Percentiles rank a stretch among this genome's conserved stretches.
phyloP scores from a whole-genome alignment of 306 rosid species.

The Acacia melanoxylon region DNA sequence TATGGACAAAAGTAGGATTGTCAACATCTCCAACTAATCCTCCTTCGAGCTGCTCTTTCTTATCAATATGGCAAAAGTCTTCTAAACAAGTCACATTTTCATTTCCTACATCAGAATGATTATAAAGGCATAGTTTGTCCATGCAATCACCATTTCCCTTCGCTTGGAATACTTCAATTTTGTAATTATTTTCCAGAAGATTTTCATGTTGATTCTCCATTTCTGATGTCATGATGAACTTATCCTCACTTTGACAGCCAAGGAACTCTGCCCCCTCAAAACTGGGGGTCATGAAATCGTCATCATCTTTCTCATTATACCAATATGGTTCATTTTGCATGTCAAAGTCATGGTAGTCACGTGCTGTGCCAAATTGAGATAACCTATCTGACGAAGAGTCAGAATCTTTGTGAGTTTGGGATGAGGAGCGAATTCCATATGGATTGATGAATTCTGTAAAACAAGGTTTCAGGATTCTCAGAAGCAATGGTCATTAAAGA shows the following conservation, averaged over 20 bases:
- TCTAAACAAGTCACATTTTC: constrained; percentile 33
- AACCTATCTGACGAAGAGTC: constrained; percentile 75
- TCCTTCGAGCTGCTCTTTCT: constrained; percentile 36
- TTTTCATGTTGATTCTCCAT: constrained; percentile 43
- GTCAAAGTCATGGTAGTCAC: constrained; percentile 83
- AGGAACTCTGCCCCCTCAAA: constrained; percentile 75
- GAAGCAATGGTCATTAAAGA: constrained; percentile 17
- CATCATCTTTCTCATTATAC: constrained; percentile 83
- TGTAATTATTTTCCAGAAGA: constrained; percentile 32
- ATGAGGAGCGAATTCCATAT: constrained; percentile 71
- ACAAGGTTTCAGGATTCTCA: constrained; percentile 23
- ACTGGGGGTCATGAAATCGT: constrained; percentile 71
- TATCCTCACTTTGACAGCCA: constrained; percentile 77
- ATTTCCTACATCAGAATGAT: constrained; percentile 35
- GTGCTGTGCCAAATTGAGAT: constrained; percentile 95
- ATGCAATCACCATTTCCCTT: constrained; percentile 40
- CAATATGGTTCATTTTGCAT: constrained; percentile 81
- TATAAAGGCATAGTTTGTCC: constrained; percentile 58
- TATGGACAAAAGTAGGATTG: constrained; percentile 7
- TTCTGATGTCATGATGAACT: constrained; percentile 74
- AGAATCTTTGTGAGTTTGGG: constrained; percentile 53
- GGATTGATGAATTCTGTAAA: constrained; percentile 85
- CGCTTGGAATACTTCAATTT: constrained; percentile 28
- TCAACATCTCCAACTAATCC: constrained; percentile 35
- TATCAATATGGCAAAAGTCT: constrained; percentile 32